phyloP scores from a whole-genome alignment of 78 protist species.

The slime mould (Dictyostelium discoideum) region DNA sequence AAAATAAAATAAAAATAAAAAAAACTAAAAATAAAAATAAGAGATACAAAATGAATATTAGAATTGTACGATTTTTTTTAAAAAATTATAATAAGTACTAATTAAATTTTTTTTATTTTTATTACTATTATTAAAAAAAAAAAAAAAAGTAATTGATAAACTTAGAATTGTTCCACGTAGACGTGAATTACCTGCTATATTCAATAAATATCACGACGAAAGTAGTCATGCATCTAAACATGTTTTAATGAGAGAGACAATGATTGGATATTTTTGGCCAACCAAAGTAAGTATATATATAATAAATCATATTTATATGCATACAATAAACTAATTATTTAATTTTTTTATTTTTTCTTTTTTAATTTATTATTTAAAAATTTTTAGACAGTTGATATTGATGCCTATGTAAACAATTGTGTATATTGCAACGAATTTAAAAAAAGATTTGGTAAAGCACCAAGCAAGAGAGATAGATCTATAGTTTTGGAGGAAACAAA shows the following conservation, averaged over 20 bases:
- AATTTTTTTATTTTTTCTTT: too few relatives aligned
- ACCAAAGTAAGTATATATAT: background rate
- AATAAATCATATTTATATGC: too few relatives aligned
- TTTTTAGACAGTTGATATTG: background rate
- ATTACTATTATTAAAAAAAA: too few relatives aligned
- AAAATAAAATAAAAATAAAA: too few relatives aligned
- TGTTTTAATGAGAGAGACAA: background rate
- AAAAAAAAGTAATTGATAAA: background rate
- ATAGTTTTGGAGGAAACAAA: background rate
- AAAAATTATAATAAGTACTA: too few relatives aligned
- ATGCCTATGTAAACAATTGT: background rate
- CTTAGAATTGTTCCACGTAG: background rate
- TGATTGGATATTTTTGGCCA: background rate
- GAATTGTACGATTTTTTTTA: too few relatives aligned
- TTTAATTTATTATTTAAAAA: too few relatives aligned
- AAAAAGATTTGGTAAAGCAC: background rate
- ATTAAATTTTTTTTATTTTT: too few relatives aligned
- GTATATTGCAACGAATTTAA: background rate
- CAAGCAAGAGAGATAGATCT: background rate
- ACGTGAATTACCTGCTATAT: background rate
- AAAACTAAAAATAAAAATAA: too few relatives aligned
- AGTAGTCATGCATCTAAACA: background rate
- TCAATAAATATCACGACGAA: background rate
- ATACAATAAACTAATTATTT: too few relatives aligned
- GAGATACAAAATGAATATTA: too few relatives aligned